phyloP scores from a whole-genome alignment of 257 asterid species.

The Plantago major region DNA sequence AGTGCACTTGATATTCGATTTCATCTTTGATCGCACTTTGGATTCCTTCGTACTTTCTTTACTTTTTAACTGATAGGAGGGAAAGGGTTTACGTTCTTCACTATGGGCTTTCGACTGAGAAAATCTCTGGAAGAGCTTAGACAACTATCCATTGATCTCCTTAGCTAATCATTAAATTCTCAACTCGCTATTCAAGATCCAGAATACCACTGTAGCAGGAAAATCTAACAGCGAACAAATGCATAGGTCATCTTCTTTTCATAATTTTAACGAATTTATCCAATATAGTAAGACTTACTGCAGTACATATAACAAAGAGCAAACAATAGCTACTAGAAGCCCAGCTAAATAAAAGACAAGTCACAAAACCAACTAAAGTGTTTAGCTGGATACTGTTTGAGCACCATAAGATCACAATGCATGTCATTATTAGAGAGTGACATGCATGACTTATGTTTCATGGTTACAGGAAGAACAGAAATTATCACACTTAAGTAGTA shows the following conservation, averaged over 20 bases:
- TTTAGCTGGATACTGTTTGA: neutral
- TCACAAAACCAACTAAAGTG: neutral
- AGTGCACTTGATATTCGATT: too few species aligned
- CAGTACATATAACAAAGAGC: neutral
- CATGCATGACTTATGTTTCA: neutral
- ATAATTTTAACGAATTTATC: neutral
- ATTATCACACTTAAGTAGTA: neutral
- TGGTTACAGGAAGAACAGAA: neutral
- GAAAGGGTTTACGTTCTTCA: too few species aligned
- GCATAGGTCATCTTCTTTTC: neutral
- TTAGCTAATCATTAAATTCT: too few species aligned
- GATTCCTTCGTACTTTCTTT: too few species aligned
- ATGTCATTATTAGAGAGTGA: constrained; percentile 8
- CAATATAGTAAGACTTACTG: too few species aligned
- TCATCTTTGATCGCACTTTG: too few species aligned
- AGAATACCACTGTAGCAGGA: neutral
- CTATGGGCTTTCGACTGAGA: too few species aligned
- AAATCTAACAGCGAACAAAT: neutral
- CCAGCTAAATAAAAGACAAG: neutral
- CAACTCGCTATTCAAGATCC: neutral
- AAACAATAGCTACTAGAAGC: neutral
- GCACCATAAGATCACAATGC: neutral
- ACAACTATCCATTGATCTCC: too few species aligned
- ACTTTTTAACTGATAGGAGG: too few species aligned
- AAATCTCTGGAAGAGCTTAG: too few species aligned